Evolutionary conservation across 139 green algal species (phyloP), one percentile per base, ranked within the genome.

Genomic region (Zygnema circumcarinatum): DNA sequence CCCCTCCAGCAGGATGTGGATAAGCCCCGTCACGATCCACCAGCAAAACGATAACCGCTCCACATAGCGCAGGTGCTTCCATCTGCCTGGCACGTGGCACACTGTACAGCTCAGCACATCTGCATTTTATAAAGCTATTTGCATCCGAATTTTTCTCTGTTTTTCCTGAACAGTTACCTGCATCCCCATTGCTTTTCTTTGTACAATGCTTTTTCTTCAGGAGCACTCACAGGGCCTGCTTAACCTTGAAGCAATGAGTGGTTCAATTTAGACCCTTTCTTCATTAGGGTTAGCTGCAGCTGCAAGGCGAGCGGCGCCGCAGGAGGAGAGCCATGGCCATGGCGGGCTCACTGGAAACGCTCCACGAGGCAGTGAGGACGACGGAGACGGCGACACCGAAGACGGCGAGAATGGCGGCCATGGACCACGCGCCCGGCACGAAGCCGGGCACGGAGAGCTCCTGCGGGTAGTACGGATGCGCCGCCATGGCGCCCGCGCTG

Each of bases 1-100:
- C 42, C 94, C 95, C 83, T 98, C 95, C 1, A 98, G 90, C 0
- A 98, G 79, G 1, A 97, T 84, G 74, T 98, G 95, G 47, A 98
- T 98, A 1, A 94, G 53, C 16, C 94, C 95, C 0, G 92, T 94
- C 31, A 93, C 79, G 22, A 92, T 83, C 79, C 92, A 88, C 86
- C 86, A 92, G 7, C 16, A 39, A 25, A 90, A 42, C 35, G 36
- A 25, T 2, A 67, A 56, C n/a, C 87, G 87, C 42, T 90, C 83
- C 20, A 56, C 32, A 31, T 38, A 33, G 41, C n/a, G 54, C 11
- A 88, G 38, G 33, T 1, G 11, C 31, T 56, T n/a, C 31, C 47
- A 2, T 25, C 31, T 35, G 35, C 83, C 83, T 85, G 32, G 31
- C 54, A 87, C 53, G 62, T 87, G 81, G 78, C 2, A 3, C 2